These are phyloP conservation scores for Calamus simplicifolius DNA, from an alignment of 176 grass and related monocot genomes.

Conservation along the genomic window DNA sequence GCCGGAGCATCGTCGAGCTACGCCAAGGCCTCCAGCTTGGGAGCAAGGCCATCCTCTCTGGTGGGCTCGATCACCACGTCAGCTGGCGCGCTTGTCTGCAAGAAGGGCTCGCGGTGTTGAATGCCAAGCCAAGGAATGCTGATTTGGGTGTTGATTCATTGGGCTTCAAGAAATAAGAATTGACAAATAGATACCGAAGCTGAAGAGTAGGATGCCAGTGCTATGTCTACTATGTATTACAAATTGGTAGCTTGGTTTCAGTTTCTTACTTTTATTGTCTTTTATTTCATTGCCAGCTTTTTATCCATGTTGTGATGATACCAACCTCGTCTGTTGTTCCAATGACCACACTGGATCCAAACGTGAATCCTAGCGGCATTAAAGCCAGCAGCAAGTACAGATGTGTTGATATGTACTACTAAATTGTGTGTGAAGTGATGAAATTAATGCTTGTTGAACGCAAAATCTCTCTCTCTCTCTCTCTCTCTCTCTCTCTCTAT, in stretches of 20 bases:
- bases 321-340: conserved; percentile 1
- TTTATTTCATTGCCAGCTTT: no score
- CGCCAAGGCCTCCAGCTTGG: conserved; percentile 17
- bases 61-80: background rate
- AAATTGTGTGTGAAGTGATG: background rate
- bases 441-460: background rate
- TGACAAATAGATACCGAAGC: no score
- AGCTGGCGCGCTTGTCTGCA: conserved; percentile 4
- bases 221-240: background rate
- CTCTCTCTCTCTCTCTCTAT: background rate
- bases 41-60: conserved; percentile 11
- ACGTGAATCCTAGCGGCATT: background rate
- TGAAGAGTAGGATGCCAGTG: no score
- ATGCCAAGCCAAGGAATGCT: background rate
- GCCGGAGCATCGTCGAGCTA: conserved; percentile 14
- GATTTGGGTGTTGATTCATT: background rate
- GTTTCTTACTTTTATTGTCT: background rate
- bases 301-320: background rate
- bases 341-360: background rate
- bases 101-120: conserved; percentile 15
- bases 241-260: background rate
- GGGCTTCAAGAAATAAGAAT: no score
- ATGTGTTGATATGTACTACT: conserved; percentile 5
- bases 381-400: background rate
- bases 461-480: background rate